These are phyloP conservation scores for Cercophora scortea DNA, from an alignment of 495 filamentous ascomycete species.

Conservation along the genomic window DNA sequence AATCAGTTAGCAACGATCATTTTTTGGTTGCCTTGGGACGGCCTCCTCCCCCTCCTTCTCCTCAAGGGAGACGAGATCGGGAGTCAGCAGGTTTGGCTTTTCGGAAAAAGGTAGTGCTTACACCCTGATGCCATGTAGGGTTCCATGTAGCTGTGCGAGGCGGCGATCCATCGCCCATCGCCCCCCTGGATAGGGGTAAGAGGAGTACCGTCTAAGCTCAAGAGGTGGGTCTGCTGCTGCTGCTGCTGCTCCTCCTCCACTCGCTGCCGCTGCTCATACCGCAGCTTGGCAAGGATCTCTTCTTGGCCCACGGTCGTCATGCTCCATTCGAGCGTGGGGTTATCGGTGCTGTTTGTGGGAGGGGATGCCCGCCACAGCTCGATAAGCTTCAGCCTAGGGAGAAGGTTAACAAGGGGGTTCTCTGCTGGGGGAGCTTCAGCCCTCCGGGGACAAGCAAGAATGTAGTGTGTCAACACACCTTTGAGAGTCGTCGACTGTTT, in stretches of 20 bases:
- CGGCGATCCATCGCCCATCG: conserved; percentile 41
- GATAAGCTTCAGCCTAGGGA: conserved; percentile 41
- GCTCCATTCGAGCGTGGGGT: conserved; percentile 35
- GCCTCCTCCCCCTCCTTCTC: too few species aligned
- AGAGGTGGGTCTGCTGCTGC: conserved; percentile 12
- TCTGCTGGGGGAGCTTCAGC: too few species aligned
- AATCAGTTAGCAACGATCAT: too few species aligned
- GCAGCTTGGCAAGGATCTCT: conserved; percentile 37
- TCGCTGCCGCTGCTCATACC: conserved; percentile 42
- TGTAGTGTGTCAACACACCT: background rate
- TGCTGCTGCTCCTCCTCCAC: conserved; percentile 23
- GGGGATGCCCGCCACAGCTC: conserved; percentile 61
- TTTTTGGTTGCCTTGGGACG: too few species aligned
- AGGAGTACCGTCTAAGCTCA: conserved; percentile 43
- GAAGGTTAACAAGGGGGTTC: too few species aligned
- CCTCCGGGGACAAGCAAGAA: too few species aligned
- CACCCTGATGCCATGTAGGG: conserved; percentile 65
- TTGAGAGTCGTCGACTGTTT: conserved; percentile 49
- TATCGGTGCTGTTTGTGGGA: conserved; percentile 30
- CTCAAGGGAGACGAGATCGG: too few species aligned
- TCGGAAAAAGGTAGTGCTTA: too few species aligned
- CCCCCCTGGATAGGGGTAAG: conserved; percentile 41
- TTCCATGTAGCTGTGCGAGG: conserved; percentile 34
- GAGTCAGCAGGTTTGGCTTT: too few species aligned
- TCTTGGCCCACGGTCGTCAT: conserved; percentile 44